Evolutionary conservation across 164 flowering plant species (phyloP), one percentile per base, ranked within the genome.

Genomic region (Vitis amurensis): DNA sequence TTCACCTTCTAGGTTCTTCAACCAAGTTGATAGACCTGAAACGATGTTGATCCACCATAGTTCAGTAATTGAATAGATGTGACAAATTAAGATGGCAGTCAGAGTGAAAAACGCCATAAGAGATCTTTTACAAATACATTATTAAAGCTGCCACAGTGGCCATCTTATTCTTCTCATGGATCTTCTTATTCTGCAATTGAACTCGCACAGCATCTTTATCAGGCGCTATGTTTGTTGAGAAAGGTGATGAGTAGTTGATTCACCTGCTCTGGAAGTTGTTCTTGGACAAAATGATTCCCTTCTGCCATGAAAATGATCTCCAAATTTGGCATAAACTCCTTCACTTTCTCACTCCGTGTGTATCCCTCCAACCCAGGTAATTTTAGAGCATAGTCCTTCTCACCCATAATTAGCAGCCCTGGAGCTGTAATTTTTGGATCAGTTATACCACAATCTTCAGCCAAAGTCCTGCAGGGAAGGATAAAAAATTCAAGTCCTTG

Each of bases 231-330:
- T 15, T 79, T 81, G 56, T 59, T 58, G 27, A 89, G 83, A 81
- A 89, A 87, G 52, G 44, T 58, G 47, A 78, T 53, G 44, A 86
- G 51, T 17, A 78, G 84, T 65, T 72, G 59, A 68, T 86, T 89
- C 70, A 87, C 88, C 64, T 80, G 56, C 31, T 83, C 85, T 8
- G 88, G 93, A 29, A 79, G 72, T 64, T 87, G 86, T 59, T 89
- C 91, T 51, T 83, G 87, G 55, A 79, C 76, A 56, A 87, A 87
- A 77, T 85, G 94, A 27, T 69, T 67, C 29, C 89, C 93, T 76
- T 89, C 91, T 0, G 83, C 82, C 59, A 87, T 5, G 73, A 64
- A 81, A 1, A 9, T 55, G 49, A 78, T 76, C 37, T 89, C 89
- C 75, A 80, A 65, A 29, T 81, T 59, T 3, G 93, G 85, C 0